Percentiles rank a stretch among this genome's conserved stretches.
Conservation (phyloP, 163 green algal genomes). For the Botryococcus braunii region DNA sequence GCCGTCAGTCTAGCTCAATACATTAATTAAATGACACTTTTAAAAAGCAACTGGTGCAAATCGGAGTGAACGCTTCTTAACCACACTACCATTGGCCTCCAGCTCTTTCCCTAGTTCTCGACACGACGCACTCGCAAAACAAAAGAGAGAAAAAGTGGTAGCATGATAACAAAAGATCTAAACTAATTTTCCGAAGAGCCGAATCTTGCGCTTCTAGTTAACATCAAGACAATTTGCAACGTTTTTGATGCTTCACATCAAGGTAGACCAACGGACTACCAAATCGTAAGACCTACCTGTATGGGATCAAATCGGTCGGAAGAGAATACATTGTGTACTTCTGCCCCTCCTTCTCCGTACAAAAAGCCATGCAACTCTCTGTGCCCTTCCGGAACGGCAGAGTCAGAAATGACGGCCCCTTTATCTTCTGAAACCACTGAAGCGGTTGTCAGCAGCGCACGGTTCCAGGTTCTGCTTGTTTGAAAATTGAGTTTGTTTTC, state of each 20-base stretch:
- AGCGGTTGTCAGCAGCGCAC: too few relatives aligned
- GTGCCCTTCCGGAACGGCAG: slow-evolving; percentile 57
- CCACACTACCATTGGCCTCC: too few relatives aligned
- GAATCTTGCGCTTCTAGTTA: not conserved
- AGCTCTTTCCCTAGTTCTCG: too few relatives aligned
- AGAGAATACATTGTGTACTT: slow-evolving; percentile 33
- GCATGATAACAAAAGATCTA: not conserved
- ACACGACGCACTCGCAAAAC: too few relatives aligned
- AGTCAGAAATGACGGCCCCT: slow-evolving; percentile 39
- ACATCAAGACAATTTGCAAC: not conserved
- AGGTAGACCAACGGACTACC: not conserved
- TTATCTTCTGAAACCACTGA: too few relatives aligned
- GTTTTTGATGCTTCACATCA: too few relatives aligned
- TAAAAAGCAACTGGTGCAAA: too few relatives aligned
- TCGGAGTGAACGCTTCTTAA: too few relatives aligned
- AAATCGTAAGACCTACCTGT: not conserved
- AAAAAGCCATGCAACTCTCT: slow-evolving; percentile 53
- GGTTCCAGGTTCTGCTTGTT: too few relatives aligned
- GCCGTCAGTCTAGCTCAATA: too few relatives aligned
- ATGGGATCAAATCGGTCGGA: not conserved
- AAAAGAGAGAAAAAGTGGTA: too few relatives aligned
- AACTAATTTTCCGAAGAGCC: not conserved
- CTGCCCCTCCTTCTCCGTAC: slow-evolving; percentile 56
- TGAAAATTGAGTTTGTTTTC: too few relatives aligned
- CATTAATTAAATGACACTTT: not conserved